Percentiles rank a stretch among this genome's conserved stretches.
phyloP scores from a whole-genome alignment of 2,329 filamentous ascomycete species.

The Aspergillus nomiae region DNA sequence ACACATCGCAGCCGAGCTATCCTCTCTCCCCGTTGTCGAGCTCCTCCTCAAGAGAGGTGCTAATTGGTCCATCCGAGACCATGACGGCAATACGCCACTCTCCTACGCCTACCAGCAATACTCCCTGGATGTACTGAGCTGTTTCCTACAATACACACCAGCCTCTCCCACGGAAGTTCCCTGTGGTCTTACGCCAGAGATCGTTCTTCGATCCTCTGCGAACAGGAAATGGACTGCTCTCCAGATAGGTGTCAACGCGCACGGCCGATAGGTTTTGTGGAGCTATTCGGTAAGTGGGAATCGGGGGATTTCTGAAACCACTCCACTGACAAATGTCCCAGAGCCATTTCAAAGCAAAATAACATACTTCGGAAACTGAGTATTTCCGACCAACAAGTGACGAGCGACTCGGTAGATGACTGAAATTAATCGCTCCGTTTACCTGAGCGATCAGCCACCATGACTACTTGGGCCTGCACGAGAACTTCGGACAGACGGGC shows the following conservation, averaged over 20 bases:
- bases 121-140: background rate
- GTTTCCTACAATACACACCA: conserved; percentile 6
- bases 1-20: conserved; percentile 13
- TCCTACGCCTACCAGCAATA: conserved; percentile 16
- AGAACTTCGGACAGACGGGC: background rate
- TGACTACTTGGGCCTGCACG: background rate
- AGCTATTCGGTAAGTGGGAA: background rate
- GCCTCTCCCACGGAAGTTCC: background rate
- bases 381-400: background rate
- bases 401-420: background rate
- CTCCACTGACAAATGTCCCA: background rate
- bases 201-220: conserved; percentile 2
- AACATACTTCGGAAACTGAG: background rate
- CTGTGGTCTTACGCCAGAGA: conserved; percentile 9
- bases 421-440: background rate
- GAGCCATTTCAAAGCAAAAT: too few species aligned
- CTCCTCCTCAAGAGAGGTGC: conserved; percentile 3
- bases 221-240: conserved; percentile 2
- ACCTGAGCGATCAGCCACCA: background rate
- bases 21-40: background rate
- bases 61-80: conserved; percentile 6
- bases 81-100: conserved; percentile 4
- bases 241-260: background rate
- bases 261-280: background rate
- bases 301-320: background rate